Base-by-base conservation (phyloP, 352 stramenopile genomes). In the Pythium brachiatum region DNA sequence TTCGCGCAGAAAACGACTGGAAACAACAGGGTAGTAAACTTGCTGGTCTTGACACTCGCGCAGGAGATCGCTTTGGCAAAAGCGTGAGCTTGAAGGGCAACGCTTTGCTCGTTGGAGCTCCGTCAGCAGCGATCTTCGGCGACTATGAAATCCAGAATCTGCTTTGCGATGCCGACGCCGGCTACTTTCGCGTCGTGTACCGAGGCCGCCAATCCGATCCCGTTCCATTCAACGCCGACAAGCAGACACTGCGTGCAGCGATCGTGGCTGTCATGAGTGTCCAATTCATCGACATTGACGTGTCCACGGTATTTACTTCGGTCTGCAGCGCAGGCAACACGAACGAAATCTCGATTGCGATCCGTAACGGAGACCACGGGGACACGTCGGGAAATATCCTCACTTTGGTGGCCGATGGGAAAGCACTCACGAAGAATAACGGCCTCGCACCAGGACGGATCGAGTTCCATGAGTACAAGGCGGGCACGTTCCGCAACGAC, bases 131-230 rank as follows among this genome's bases (percentile, higher is more conserved):
- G 3, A 75, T 87, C 15, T 93, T 85, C 31, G 84, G 82, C 12
- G 82, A 89, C 62, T 88, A 81, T 27, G 87, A 94, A 63, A 74
- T 73, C 13, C 82, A 94, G 25, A 83, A 82, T 13, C 38, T 95
- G 7, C 53, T 89, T 12, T 95, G 87, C 34, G 70, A 89, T n/a
- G 87, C 85, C 1, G 81, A 92, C 43, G 80, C 71, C 12, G 87
- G 87, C 0, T 89, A 76, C 44, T 84, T 95, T 23, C 75, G 71
- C 2, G 31, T 95, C 25, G 27, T 86, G n/a, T 94, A 84, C 41
- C 71, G 70, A 12, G 76, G 79, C 7, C 77, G 78, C 23, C n/a
- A 38, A 23, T 92, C 87, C 3, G 66, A 73, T 25, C 62, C 79
- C 0, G 74, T 95, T 46, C 59, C 77, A 18, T 94, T 87, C 55